phyloP scores from a whole-genome alignment of 2,329 filamentous ascomycete species.

The Fusarium algeriense region DNA sequence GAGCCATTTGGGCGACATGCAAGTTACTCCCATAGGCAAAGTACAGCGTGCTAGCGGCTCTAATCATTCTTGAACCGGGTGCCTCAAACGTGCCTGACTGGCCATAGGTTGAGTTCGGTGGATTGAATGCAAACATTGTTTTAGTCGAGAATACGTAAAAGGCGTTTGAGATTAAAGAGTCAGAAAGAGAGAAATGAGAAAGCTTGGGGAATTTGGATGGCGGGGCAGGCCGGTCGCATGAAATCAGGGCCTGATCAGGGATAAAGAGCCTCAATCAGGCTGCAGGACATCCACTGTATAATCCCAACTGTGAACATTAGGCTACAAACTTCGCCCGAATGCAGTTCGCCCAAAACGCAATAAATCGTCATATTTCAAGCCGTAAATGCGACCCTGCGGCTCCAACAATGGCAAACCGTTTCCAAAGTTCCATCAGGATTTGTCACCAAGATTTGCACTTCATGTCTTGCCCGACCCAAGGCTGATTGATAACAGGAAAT shows the following conservation, averaged over 20 bases:
- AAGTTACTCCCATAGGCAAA: constrained; percentile 16
- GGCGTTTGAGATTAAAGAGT: not conserved
- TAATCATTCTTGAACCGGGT: not conserved
- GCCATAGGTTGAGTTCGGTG: not conserved
- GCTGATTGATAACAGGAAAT: not conserved
- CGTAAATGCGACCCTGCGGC: not conserved
- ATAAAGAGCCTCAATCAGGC: not conserved
- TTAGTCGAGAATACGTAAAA: not conserved
- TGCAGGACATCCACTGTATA: not conserved
- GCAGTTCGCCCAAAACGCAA: not conserved
- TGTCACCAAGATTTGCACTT: not conserved
- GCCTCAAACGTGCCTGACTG: not conserved
- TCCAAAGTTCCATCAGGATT: not conserved
- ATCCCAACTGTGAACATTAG: not conserved
- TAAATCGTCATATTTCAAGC: not conserved
- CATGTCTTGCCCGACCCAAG: no score
- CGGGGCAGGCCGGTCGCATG: not conserved
- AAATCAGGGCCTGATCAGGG: not conserved
- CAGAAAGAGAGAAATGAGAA: not conserved
- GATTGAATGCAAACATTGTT: not conserved
- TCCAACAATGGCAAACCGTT: rapidly evolving
- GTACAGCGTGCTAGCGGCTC: not conserved
- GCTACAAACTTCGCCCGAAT: not conserved
- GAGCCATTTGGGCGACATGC: constrained; percentile 14
- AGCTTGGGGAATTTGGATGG: not conserved